Evolutionary conservation across 352 stramenopile genomes (phyloP).

Genomic region (Phytophthora aleatoria): DNA sequence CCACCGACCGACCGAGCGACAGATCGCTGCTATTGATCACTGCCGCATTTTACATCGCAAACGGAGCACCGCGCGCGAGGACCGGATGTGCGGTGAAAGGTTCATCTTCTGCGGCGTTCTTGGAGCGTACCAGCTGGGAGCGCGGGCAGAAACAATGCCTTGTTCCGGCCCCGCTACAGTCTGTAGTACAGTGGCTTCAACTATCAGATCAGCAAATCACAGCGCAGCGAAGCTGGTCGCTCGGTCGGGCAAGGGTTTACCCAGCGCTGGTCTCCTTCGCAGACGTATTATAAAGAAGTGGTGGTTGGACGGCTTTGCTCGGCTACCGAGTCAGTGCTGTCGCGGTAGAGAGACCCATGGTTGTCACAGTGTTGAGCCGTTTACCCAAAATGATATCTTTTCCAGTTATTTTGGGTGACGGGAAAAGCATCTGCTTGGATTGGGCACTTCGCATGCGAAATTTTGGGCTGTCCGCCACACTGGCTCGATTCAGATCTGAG

Average conservation of each 20-base stretch:
- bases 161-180: not conserved
- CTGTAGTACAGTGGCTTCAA: not conserved
- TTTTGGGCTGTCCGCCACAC: slow-evolving; percentile 21
- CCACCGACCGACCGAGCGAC: no score
- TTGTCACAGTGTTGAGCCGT: not conserved
- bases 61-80: not conserved
- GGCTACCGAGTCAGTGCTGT: not conserved
- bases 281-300: slow-evolving; percentile 1
- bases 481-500: slow-evolving; percentile 3
- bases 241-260: not conserved
- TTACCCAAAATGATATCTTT: slow-evolving; percentile 25
- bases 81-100: not conserved
- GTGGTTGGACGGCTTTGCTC: not conserved
- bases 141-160: slow-evolving; percentile 2
- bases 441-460: slow-evolving; percentile 17
- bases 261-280: not conserved
- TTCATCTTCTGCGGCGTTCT: not conserved
- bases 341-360: not conserved
- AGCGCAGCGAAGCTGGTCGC: not conserved
- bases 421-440: slow-evolving; percentile 13
- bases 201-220: slow-evolving; percentile 6
- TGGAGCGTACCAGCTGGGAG: slow-evolving; percentile 3
- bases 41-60: not conserved
- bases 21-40: no score
- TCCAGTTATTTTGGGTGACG: slow-evolving; percentile 17